Conservation (phyloP, 1,284 basidiomycete genomes). For the Violaceomyces palustris region DNA sequence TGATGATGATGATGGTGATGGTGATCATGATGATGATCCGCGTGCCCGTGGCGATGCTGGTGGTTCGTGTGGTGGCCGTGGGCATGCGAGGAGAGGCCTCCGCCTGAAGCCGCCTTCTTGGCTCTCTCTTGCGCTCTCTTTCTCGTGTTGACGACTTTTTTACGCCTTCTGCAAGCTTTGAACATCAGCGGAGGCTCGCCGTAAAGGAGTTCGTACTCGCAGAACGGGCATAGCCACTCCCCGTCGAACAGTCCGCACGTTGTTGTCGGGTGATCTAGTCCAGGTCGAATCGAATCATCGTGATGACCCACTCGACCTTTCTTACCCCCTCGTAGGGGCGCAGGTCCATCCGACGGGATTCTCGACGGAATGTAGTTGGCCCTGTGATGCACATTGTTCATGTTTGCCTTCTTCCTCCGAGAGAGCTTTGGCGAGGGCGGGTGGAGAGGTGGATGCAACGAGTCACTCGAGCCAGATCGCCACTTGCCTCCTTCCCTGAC, state of each 20-base stretch:
- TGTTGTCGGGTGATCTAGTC: constrained; percentile 12
- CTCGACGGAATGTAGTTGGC: constrained; percentile 49
- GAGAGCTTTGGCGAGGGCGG: constrained; percentile 6
- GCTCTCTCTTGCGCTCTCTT: constrained; percentile 43
- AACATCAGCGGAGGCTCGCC: constrained; percentile 46
- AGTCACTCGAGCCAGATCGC: background rate
- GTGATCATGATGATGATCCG: background rate
- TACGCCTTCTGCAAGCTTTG: constrained; percentile 42
- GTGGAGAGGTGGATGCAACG: background rate
- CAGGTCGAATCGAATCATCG: background rate
- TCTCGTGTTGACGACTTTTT: constrained; percentile 46
- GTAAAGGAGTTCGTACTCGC: constrained; percentile 54
- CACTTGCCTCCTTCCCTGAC: background rate
- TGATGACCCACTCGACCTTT: background rate
- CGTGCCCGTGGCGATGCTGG: background rate
- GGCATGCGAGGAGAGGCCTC: constrained; percentile 1
- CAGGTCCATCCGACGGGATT: constrained; percentile 14
- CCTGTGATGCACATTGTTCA: constrained; percentile 51
- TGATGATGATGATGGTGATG: constrained; percentile 6
- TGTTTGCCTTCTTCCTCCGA: constrained; percentile 51
- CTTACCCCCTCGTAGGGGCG: constrained; percentile 7
- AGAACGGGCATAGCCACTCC: constrained; percentile 52
- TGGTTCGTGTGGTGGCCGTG: constrained; percentile 2
- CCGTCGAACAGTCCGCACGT: constrained; percentile 26
- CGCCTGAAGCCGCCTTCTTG: constrained; percentile 12